Evolutionary conservation across 164 flowering plant species (phyloP), one percentile per base, ranked within the genome.

Genomic region (Vitis vinifera): DNA sequence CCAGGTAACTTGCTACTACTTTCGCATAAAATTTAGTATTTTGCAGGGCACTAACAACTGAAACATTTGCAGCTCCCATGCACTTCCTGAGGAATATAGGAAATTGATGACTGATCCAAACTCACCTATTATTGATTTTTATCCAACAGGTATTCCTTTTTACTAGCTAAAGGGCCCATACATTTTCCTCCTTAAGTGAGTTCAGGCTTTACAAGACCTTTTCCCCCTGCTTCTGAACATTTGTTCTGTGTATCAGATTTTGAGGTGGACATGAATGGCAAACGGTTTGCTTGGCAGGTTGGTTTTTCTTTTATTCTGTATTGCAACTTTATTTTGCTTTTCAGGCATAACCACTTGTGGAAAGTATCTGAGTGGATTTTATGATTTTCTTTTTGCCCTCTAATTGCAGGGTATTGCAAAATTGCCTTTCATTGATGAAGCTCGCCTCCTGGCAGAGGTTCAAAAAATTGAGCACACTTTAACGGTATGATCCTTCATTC

Each of bases 251-350:
- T 47, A 10, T 53, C 89, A 96, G 99, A 96, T 85, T 96, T 96
- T 82, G 97, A 96, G 76, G 97, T 93, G 64, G 99, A 96, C 80
- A 96, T 96, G 99, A 90, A 90, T 77, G 99, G 99, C 14, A 96
- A 96, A 80, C 85, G 99, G 44, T 96, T 50, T 80, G 70, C 97
- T 17, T 96, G 99, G 99, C 97, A 93, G 98, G 99, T 93, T 48
- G 29, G 69, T 64, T 66, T 59, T 62, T 60, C 52, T 69, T n/a
- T 52, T 48, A 47, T 27, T 44, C 50, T 66, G 51, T 52, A 10
- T 48, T 55, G 7, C 17, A n/a, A 29, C 17, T 53, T 63, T 13
- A 9, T 15, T 60, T 62, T 51, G 44, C 16, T 49, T 44, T 51
- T 63, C 11, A 30, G 14, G 49, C 59, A 11, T 6, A 15, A 47